Evolutionary conservation across 2,329 filamentous ascomycete species (phyloP).

Genomic region (Aspergillus sp.): DNA sequence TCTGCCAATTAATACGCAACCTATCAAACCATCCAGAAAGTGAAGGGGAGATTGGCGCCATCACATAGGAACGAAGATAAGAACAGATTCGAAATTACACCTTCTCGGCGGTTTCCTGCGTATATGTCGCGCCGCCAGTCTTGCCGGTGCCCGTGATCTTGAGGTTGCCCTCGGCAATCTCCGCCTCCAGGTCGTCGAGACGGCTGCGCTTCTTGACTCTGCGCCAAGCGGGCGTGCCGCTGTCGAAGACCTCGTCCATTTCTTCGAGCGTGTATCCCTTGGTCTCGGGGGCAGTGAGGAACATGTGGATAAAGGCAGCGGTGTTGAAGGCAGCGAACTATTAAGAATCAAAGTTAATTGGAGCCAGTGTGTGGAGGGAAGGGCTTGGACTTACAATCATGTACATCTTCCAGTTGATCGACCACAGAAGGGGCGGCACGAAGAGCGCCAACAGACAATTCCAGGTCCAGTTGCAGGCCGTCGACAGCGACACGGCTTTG

Average conservation of each 20-base stretch:
- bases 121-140: not conserved
- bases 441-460: conserved; percentile 20
- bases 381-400: conserved; percentile 15
- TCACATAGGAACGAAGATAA: not conserved
- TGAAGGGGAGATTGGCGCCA: too few relatives aligned
- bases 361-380: not conserved
- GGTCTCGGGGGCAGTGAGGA: conserved; percentile 18
- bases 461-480: conserved; percentile 20
- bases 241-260: conserved; percentile 32
- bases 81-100: not conserved
- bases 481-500: conserved; percentile 20
- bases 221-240: conserved; percentile 22
- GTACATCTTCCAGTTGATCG: conserved; percentile 24
- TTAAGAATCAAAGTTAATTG: not conserved
- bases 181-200: conserved; percentile 15
- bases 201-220: conserved; percentile 12
- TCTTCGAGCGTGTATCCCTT: conserved; percentile 20
- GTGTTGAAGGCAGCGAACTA: conserved; percentile 22
- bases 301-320: conserved; percentile 19
- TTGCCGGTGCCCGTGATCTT: conserved; percentile 7
- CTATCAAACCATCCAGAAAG: too few relatives aligned
- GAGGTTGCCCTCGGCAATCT: conserved; percentile 19
- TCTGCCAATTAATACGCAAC: too few relatives aligned
- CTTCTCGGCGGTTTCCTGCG: not conserved
- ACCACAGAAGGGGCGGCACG: conserved; percentile 18